phyloP scores from a whole-genome alignment of 1,284 basidiomycete species.

The Melampsora americana region DNA sequence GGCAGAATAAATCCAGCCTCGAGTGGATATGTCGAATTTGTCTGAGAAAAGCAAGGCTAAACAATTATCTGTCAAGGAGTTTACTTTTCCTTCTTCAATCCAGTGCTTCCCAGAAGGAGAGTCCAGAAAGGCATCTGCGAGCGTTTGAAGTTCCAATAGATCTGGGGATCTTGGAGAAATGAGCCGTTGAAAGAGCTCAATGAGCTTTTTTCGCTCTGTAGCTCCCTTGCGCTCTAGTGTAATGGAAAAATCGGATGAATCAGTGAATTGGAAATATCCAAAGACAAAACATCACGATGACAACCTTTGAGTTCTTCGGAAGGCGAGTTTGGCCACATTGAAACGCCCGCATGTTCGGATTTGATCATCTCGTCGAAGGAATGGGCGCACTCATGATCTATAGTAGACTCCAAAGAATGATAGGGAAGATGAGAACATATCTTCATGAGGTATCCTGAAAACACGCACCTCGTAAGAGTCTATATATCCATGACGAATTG shows the following conservation, averaged over 20 bases:
- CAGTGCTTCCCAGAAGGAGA: neutral
- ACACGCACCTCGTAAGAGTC: neutral
- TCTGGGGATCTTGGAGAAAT: neutral
- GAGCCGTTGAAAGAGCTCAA: neutral
- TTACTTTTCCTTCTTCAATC: neutral
- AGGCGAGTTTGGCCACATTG: constrained; percentile 1
- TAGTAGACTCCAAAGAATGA: too few relatives aligned
- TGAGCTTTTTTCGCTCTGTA: neutral
- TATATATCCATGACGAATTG: neutral
- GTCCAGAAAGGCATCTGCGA: neutral
- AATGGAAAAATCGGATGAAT: neutral
- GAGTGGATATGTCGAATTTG: neutral
- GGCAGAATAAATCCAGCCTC: neutral
- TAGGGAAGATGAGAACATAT: too few relatives aligned
- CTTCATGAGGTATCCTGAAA: too few relatives aligned
- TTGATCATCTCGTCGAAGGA: neutral
- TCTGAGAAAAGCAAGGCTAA: neutral
- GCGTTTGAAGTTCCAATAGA: neutral
- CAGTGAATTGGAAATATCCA: neutral
- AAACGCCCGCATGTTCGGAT: neutral
- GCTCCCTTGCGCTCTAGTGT: neutral
- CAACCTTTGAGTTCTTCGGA: neutral
- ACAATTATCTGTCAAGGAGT: neutral
- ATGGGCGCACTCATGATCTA: neutral
- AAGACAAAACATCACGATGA: neutral